phyloP scores from a whole-genome alignment of 2,329 filamentous ascomycete species.

The Xylogone sp. region DNA sequence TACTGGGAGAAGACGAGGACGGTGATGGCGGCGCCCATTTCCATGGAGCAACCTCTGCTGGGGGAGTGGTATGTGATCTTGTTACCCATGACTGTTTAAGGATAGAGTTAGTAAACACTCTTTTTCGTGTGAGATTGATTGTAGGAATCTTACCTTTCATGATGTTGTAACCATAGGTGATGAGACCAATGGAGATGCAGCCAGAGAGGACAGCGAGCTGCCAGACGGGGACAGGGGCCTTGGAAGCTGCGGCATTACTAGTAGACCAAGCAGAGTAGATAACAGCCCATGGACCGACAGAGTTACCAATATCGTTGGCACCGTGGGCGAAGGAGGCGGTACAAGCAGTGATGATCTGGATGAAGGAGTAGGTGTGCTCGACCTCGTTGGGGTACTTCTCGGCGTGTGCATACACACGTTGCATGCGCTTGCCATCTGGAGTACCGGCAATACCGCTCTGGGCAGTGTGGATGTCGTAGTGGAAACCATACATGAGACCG shows the following conservation, averaged over 20 bases:
- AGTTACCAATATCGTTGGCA: slow-evolving; percentile 73
- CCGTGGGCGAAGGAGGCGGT: slow-evolving; percentile 57
- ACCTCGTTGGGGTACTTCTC: slow-evolving; percentile 66
- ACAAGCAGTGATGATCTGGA: slow-evolving; percentile 49
- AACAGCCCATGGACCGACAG: slow-evolving; percentile 65
- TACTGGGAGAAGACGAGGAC: slow-evolving; percentile 73
- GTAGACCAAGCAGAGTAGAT: slow-evolving; percentile 67
- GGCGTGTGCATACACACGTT: slow-evolving; percentile 60
- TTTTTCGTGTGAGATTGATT: slow-evolving; percentile 11
- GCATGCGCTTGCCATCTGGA: slow-evolving; percentile 70
- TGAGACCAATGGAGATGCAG: slow-evolving; percentile 62
- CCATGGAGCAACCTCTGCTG: slow-evolving; percentile 64
- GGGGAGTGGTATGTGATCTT: slow-evolving; percentile 70
- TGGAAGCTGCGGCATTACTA: slow-evolving; percentile 55
- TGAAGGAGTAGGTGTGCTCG: slow-evolving; percentile 55
- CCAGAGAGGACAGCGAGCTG: slow-evolving; percentile 67
- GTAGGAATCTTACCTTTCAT: slow-evolving; percentile 63
- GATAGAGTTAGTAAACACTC: slow-evolving; percentile 19
- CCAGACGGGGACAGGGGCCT: slow-evolving; percentile 69
- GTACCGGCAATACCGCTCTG: slow-evolving; percentile 69
- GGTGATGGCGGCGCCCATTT: slow-evolving; percentile 74
- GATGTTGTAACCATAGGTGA: slow-evolving; percentile 79
- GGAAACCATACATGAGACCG: slow-evolving; percentile 65
- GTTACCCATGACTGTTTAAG: slow-evolving; percentile 68
- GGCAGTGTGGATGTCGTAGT: slow-evolving; percentile 80